Percentiles rank a stretch among this genome's conserved stretches.
phyloP scores from a whole-genome alignment of 305 asterid species.

The Fraxinus floribunda region DNA sequence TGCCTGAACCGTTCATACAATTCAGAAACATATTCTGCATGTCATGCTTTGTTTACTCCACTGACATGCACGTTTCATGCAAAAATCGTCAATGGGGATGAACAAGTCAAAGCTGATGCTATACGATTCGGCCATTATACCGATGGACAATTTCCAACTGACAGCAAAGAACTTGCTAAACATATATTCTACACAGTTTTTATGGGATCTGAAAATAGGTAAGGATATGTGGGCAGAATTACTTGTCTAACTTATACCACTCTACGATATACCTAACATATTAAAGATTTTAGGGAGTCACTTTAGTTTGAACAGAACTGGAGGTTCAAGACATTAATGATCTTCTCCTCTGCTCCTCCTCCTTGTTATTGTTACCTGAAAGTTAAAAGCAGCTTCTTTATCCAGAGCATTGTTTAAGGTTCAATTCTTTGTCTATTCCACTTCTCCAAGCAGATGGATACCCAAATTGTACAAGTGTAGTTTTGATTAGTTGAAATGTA shows the following conservation, averaged over 20 bases:
- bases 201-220: conserved; percentile 96
- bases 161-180: conserved; percentile 81
- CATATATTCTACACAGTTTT: conserved; percentile 85
- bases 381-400: conserved; percentile 12
- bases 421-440: conserved; percentile 9
- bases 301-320: not conserved
- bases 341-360: not conserved
- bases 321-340: conserved; percentile 1
- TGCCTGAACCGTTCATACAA: conserved; percentile 9
- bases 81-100: conserved; percentile 75
- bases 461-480: not conserved
- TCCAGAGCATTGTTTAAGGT: not conserved
- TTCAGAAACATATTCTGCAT: not conserved
- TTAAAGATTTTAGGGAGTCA: not conserved
- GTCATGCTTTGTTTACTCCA: conserved; percentile 15
- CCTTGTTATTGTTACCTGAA: not conserved
- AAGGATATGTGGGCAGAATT: conserved; percentile 21
- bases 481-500: conserved; percentile 7
- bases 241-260: not conserved
- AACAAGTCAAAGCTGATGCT: conserved; percentile 89
- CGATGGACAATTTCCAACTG: conserved; percentile 74
- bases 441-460: conserved; percentile 3
- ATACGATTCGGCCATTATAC: conserved; percentile 75
- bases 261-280: conserved; percentile 5
- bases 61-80: conserved; percentile 30